Conservation (phyloP, 202 grass and related monocot species). For the Panicum virgatum region DNA sequence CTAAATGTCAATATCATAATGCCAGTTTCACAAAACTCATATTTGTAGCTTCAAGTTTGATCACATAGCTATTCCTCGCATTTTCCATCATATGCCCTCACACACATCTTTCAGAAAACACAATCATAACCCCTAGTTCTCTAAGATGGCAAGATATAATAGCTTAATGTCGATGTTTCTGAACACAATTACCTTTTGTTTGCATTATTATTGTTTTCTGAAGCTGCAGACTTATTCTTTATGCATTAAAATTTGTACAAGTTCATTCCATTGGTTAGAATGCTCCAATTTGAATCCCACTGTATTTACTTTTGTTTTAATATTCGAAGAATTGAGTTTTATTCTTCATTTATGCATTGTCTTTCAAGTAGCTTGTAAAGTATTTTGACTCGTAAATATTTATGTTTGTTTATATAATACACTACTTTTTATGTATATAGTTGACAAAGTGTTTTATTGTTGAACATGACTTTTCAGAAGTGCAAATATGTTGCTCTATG, state of each 20-base stretch:
- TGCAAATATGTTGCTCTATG: constrained; percentile 42
- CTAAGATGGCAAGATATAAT: background rate
- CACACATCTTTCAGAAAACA: background rate
- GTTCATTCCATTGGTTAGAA: constrained; percentile 2
- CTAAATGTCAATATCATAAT: background rate
- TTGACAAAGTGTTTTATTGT: constrained; percentile 20
- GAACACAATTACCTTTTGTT: background rate
- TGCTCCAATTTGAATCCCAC: constrained; percentile 28
- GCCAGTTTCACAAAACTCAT: background rate
- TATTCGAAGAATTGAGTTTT: background rate
- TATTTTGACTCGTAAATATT: background rate
- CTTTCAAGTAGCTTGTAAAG: background rate
- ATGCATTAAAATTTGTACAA: background rate
- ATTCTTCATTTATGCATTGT: constrained; percentile 11
- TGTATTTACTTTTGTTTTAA: background rate
- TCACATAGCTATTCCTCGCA: background rate
- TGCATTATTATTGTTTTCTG: background rate
- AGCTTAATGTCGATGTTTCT: background rate
- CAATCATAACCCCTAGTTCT: background rate
- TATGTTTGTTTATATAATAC: background rate
- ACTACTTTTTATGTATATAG: background rate
- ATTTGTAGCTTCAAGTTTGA: background rate
- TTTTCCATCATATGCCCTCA: background rate
- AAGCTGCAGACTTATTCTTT: background rate
- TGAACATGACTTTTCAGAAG: constrained; percentile 46